Base-by-base conservation (phyloP, 768 basidiomycete species). In the Mycena maculata region DNA sequence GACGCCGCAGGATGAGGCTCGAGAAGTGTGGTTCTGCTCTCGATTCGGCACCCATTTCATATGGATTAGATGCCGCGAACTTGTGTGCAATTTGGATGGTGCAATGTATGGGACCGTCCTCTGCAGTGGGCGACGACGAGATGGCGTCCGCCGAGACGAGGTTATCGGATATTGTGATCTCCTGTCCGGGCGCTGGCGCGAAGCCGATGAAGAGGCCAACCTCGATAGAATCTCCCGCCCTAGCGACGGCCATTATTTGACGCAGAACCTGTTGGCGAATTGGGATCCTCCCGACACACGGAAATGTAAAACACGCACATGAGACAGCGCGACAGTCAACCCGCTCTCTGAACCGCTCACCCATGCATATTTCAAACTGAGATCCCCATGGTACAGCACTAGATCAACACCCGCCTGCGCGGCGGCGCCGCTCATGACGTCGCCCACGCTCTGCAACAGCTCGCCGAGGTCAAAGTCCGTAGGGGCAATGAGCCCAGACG, bases 391-490 rank as follows among this genome's bases (percentile, higher is more conserved):
- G 76, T 91, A 96, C 15, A 98, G 81, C 20, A 97, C 94, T 69
- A 98, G 81, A 77, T 98, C 96, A 33, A 96, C 93, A n/a, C 91
- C 92, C 53, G 83, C 86, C 73, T 93, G 88, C 6, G 94, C 91
- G 36, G 94, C 94, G 44, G 89, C 83, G 15, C 95, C 96, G 74
- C 94, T 91, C 65, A 97, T 78, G 16, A 92, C 88, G 80, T 98
- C 96, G 12, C 94, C 95, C 11, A 95, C 90, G 74, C 87, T 91
- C 79, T 98, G 96, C 71, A 97, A 75, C 80, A 94, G 83, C 76
- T 98, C 96, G 25, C 93, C 96, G 41, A 98, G 88, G 79, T 98
- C 96, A 74, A 97, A 98, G 75, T 95, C 92, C 57, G 88, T 87
- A 25, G 67, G 58, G 66, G 73, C 61, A 22, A 61, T 58, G 54